These are phyloP conservation scores for Lecanicillium sp. DNA, from an alignment of 2,329 filamentous ascomycete genomes.

Conservation along the genomic window DNA sequence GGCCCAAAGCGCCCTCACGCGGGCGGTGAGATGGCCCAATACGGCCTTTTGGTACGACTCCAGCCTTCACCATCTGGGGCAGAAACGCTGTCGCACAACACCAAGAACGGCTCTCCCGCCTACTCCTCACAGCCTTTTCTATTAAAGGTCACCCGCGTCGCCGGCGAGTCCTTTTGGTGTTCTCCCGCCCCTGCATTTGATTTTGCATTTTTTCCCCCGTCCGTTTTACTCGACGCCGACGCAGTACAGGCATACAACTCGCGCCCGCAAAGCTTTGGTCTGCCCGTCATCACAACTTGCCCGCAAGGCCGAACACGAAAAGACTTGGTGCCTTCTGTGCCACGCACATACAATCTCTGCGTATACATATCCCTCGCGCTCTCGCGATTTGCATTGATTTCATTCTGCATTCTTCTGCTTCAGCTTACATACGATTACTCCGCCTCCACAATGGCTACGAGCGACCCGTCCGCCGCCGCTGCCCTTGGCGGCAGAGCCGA, in stretches of 20 bases:
- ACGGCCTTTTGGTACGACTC: slow-evolving; percentile 7
- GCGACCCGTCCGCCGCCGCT: slow-evolving; percentile 29
- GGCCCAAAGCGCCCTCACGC: slow-evolving; percentile 2
- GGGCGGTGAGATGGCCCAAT: slow-evolving; percentile 16
- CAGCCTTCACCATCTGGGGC: slow-evolving; percentile 11
- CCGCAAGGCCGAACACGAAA: background rate
- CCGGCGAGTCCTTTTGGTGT: background rate
- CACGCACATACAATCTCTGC: background rate
- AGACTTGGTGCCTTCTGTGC: background rate
- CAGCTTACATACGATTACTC: no score
- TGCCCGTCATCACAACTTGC: background rate
- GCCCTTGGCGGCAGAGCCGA: slow-evolving; percentile 29
- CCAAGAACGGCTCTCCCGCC: slow-evolving; percentile 1
- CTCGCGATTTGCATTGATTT: background rate
- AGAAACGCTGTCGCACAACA: slow-evolving; percentile 15
- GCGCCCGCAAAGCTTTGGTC: background rate
- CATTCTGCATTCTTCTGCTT: no score
- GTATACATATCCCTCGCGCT: background rate
- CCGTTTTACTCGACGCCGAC: no score
- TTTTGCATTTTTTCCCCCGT: background rate
- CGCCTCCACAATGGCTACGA: slow-evolving; percentile 38
- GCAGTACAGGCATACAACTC: background rate
- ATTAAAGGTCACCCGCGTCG: background rate
- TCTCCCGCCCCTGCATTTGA: background rate
- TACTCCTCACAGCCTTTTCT: slow-evolving; percentile 7